Evolutionary conservation across 2,329 filamentous ascomycete species (phyloP), one percentile per base, ranked within the genome.

Genomic region (Colletotrichum cuscutae): DNA sequence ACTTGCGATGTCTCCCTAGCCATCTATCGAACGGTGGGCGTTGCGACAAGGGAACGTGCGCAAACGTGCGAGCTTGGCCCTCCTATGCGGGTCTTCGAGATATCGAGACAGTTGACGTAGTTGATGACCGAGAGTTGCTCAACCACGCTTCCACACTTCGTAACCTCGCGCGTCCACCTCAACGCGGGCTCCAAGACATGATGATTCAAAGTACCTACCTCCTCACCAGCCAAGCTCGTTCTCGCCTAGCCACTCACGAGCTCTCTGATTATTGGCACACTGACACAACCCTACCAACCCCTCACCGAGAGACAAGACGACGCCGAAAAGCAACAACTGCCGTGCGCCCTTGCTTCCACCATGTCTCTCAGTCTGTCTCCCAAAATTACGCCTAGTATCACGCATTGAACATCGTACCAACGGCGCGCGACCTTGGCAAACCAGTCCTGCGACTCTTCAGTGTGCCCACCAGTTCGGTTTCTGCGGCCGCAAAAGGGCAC

Each of bases 381-480:
- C 9, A 8, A 42, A 19, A 32, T 12, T 24, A 15, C 26, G 19
- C 22, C 52, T 11, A 37, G 5, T 49, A 26, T 30, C 42, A 22
- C 49, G 11, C 5, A 28, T 56, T 49, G 62, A 63, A 3, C 42
- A 49, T 19, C 42, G 42, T 49, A 49, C 35, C 56, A 56, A 58
- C 57, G 64, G 64, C 64, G 68, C 68, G 42, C 42, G 15, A 57
- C 61, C 68, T 62, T 65, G 57, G 49, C 57, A 68, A 35, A 56
- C n/a, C n/a, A 24, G 28, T 35, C 13, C 32, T 26, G 9, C 66
- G 13, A 9, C 26, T 46, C 5, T n/a, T 24, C 24, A 42, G 46
- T 26, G 37, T 64, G 13, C 15, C 37, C 37, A 42, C 37, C 37
- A 42, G 37, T 15, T 42, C 57, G 42, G 46, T 35, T 32, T 53